phyloP scores from a whole-genome alignment of 106 monocot genomes.

The Hemerocallis citrina region DNA sequence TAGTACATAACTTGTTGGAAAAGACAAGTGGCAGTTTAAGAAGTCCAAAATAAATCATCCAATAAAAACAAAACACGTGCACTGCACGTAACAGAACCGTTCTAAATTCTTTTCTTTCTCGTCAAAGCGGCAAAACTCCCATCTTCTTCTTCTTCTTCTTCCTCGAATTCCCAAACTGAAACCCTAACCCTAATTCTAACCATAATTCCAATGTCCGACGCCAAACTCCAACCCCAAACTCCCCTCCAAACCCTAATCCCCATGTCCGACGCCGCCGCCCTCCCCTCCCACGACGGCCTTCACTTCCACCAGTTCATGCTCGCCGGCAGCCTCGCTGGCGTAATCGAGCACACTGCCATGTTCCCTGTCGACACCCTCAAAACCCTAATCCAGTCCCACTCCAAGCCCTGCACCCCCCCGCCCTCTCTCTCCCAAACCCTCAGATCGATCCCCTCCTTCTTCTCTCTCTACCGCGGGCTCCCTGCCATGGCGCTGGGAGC shows the following conservation, averaged over 20 bases:
- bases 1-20: too few species aligned
- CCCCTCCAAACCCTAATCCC: conserved; percentile 41
- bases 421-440: conserved; percentile 30
- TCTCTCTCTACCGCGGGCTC: conserved; percentile 64
- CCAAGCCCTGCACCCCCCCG: conserved; percentile 22
- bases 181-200: conserved; percentile 10
- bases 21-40: too few species aligned
- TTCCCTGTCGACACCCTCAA: conserved; percentile 80
- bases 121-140: too few species aligned
- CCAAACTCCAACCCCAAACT: conserved; percentile 32
- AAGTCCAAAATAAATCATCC: too few species aligned
- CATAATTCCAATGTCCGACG: background rate
- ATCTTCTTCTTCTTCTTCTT: too few species aligned
- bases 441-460: conserved; percentile 22
- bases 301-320: conserved; percentile 65
- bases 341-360: conserved; percentile 74
- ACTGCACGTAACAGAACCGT: too few species aligned
- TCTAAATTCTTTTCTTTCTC: too few species aligned
- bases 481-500: conserved; percentile 73
- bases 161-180: too few species aligned
- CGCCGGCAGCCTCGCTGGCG: conserved; percentile 57
- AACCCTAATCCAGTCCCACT: conserved; percentile 54
- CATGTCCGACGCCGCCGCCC: conserved; percentile 15
- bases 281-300: conserved; percentile 52
- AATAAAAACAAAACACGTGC: too few species aligned